Evolutionary conservation across 1,284 basidiomycete genomes (phyloP), one percentile per base, ranked within the genome.

Genomic region (Athelia psychrophila): DNA sequence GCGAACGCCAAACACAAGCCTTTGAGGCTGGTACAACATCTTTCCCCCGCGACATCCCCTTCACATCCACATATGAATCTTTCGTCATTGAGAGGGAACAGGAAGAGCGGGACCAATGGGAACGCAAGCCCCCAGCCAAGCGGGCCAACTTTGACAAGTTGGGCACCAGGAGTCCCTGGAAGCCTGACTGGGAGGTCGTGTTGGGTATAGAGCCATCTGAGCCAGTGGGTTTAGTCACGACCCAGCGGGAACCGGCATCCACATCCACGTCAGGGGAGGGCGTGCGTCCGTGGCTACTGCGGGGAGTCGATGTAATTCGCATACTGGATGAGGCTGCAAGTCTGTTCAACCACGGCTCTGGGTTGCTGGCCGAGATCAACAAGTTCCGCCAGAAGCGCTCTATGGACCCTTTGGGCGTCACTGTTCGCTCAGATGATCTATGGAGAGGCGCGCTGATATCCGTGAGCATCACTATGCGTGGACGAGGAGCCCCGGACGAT

Each of bases 41-140:
- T 53, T 96, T 93, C 64, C 95, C 95, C n/a, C 79, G 84, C 45
- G 92, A 95, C 64, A 93, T 80, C 60, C 86, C 89, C 0, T 68
- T 69, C 9, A 80, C 83, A 0, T 56, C 61, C 10, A 78, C 83
- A 0, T 88, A 86, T 52, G 68, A 74, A 2, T 60, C 64, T 1
- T 81, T 80, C 64, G 77, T 79, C 38, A 62, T 65, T 2, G 66
- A 75, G 18, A 70, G 74, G 20, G 86, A 73, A 30, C 63, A 63
- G 2, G 73, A 80, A 51, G 86, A 87, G 40, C 71, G 73, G 51
- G 75, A 67, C 19, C 71, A 72, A n/a, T 96, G 93, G 93, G 78
- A 81, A 32, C 71, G 85, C 49, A 92, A 86, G 51, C 94, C 95
- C 5, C 86, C 88, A 9, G 92, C 91, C 1, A 97, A 96, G 69